Base-by-base conservation (phyloP, 306 rosid genomes). In the Vicia villosa region DNA sequence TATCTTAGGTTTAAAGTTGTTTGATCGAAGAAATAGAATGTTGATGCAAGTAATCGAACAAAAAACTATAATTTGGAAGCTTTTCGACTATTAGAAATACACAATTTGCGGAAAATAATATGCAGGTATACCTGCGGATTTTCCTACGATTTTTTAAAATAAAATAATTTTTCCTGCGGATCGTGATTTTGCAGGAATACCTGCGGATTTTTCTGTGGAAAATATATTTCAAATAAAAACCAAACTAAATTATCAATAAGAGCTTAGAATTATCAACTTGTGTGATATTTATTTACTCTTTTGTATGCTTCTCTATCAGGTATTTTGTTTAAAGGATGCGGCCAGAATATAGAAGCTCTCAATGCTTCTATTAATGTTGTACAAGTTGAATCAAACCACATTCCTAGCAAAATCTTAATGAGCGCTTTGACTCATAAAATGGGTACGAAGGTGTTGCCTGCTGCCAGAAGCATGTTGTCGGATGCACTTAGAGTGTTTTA, bases 401-500 rank as follows among this genome's bases (percentile, higher is more conserved):
- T 80, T 82, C 95, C 95, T 41, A 79, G 95, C 83, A 86, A 86
- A 84, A 81, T 86, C 67, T 80, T 80, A 74, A 56, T 76, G 65
- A 82, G 87, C 49, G 46, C 86, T 70, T 55, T 86, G 62, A 72
- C 86, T 84, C 77, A 82, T 3, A 92, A 84, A 71, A 71, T 75
- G 59, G 83, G 84, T 32, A 22, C 86, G 43, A 80, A 77, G 38
- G 88, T 78, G 10, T 78, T 86, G 83, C 83, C 92, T 54, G 80
- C 79, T 64, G 92, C 95, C 20, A 87, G 89, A 83, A 84, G 98
- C 82, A 68, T 86, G 79, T 78, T 92, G 19, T 86, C 96, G 0
- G 96, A 92, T 66, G 92, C 91, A 19, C 83, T 90, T 28, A 88
- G 93, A 78, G n/a, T n/a, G n/a, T n/a, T n/a, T n/a, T n/a, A n/a